Evolutionary conservation across 2,329 filamentous ascomycete genomes (phyloP), one percentile per base, ranked within the genome.

Genomic region (Penicillium janthinellum): DNA sequence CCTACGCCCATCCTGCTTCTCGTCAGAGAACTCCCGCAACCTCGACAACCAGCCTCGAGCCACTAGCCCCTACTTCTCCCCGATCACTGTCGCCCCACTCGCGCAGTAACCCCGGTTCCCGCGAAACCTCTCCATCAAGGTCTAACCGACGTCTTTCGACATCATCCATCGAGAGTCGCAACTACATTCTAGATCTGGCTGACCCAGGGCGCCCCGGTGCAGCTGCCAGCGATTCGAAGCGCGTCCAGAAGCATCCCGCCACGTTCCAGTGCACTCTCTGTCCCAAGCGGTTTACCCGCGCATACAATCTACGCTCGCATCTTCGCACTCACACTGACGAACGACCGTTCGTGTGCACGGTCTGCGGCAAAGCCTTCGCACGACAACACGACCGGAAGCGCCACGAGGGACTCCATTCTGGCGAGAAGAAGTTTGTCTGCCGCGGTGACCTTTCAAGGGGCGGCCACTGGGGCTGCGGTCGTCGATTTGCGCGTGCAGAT

Each of bases 351-450:
- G 94, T 98, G 2, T 99, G 95, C 73, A 97, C 91, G 0, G 92
- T 98, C 8, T 99, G 95, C 68, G 91, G 92, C 54, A 99, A 99
- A 77, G 95, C 95, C 0, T 99, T 99, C 78, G 95, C 95, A 5
- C 89, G 95, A 28, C 95, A 99, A 73, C 95, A 99, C 73, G 95
- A 99, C 74, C 89, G 95, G 48, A 99, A 99, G 78, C 89, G 95
- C 41, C 95, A 99, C 76, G 95, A 99, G 78, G 93, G 94, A 41
- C 81, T 99, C 44, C 95, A 99, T 72, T 96, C 91, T 0, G 95
- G 95, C 44, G 95, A 99, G 79, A 99, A 98, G 86, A 98, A 96
- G 73, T 99, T 98, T 73, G 91, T 98, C 7, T 99, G 95, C 78
- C 92, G 92, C 67, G 95, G 95, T 55, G 90, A 93, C 59, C 86